Evolutionary conservation across 345 rosid genomes (phyloP).

Genomic region (Physaria fendleri): DNA sequence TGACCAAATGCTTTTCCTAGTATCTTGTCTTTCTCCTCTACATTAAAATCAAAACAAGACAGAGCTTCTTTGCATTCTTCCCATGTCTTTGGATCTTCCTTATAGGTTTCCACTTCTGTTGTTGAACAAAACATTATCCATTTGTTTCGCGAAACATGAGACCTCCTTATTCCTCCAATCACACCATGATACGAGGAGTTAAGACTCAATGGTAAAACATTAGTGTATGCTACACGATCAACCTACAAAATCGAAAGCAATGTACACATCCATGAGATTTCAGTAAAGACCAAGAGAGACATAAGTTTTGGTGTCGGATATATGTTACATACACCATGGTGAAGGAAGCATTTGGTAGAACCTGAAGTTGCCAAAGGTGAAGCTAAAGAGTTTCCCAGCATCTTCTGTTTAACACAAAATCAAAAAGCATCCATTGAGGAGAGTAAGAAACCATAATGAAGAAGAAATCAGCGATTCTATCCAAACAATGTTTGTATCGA

Average conservation of each 20-base stretch:
- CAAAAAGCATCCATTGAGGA: background rate
- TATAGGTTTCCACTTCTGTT: slow-evolving; percentile 28
- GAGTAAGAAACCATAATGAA: background rate
- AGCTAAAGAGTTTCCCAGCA: slow-evolving; percentile 52
- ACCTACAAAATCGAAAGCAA: slow-evolving; percentile 38
- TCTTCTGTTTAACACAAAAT: slow-evolving; percentile 33
- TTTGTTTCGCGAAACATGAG: slow-evolving; percentile 31
- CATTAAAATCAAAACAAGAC: slow-evolving; percentile 49
- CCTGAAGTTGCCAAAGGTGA: slow-evolving; percentile 45
- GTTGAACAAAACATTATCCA: slow-evolving; percentile 39
- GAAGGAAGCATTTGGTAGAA: slow-evolving; percentile 12
- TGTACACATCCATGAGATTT: background rate
- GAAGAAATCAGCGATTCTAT: background rate
- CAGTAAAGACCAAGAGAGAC: background rate
- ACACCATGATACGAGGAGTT: slow-evolving; percentile 21
- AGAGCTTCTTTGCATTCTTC: slow-evolving; percentile 71
- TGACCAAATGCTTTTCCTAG: slow-evolving; percentile 86
- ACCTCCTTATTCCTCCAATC: slow-evolving; percentile 10
- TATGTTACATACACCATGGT: slow-evolving; percentile 30
- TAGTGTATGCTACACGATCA: slow-evolving; percentile 29
- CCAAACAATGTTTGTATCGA: background rate
- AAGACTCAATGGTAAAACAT: slow-evolving; percentile 13
- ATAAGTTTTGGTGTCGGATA: background rate
- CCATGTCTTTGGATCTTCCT: slow-evolving; percentile 60
- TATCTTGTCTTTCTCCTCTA: slow-evolving; percentile 75